These are phyloP conservation scores for Abrus precatorius DNA, from an alignment of 306 rosid genomes.

Conservation along the genomic window DNA sequence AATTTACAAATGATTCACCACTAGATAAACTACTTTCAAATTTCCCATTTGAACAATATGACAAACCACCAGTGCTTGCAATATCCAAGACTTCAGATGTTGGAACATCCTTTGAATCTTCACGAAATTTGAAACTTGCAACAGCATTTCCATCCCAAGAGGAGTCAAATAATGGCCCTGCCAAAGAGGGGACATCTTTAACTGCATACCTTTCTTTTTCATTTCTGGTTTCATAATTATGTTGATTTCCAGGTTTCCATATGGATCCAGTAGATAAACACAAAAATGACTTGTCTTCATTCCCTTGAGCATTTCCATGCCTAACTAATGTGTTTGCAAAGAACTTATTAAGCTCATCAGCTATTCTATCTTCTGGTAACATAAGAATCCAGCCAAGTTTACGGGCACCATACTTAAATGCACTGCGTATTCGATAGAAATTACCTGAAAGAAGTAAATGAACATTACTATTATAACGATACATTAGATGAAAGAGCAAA, in stretches of 20 bases:
- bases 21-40: constrained; percentile 45
- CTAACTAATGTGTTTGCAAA: constrained; percentile 75
- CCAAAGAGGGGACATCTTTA: constrained; percentile 45
- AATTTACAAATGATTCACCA: constrained; percentile 40
- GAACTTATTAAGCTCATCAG: constrained; percentile 69
- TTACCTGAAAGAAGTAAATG: constrained; percentile 67
- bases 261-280: constrained; percentile 43
- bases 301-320: constrained; percentile 62
- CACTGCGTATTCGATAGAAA: constrained; percentile 86
- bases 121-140: constrained; percentile 35
- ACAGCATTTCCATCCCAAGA: constrained; percentile 44
- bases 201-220: constrained; percentile 45
- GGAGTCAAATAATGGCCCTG: constrained; percentile 38
- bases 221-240: constrained; percentile 43
- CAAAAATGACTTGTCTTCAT: constrained; percentile 50
- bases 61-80: constrained; percentile 47
- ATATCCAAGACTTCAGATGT: constrained; percentile 45
- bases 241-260: constrained; percentile 45
- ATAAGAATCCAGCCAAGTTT: constrained; percentile 82
- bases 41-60: constrained; percentile 52
- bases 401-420: constrained; percentile 86
- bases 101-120: constrained; percentile 45
- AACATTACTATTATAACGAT: constrained; percentile 33
- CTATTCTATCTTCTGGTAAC: constrained; percentile 71
- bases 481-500: constrained; percentile 25